Evolutionary conservation across 2,329 filamentous ascomycete species (phyloP).

Genomic region (Thermoascus crustaceus): DNA sequence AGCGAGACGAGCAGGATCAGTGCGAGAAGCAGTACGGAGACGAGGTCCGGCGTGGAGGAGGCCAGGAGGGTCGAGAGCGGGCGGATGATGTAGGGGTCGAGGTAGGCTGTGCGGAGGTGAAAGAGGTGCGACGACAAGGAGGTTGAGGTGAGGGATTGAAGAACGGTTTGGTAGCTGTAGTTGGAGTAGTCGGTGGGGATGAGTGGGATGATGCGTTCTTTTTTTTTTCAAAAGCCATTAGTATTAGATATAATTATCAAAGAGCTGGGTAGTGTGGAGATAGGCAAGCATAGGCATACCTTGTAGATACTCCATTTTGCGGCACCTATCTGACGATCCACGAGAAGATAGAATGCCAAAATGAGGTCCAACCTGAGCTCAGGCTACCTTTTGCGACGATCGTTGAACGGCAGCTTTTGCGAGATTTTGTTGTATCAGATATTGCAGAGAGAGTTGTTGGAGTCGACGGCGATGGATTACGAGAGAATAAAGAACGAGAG

Average conservation of each 20-base stretch:
- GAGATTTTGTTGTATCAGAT: too few species aligned
- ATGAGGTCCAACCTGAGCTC: too few species aligned
- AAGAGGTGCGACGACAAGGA: slow-evolving; percentile 16
- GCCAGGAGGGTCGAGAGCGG: slow-evolving; percentile 29
- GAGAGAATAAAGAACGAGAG: too few species aligned
- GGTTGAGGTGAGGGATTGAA: slow-evolving; percentile 13
- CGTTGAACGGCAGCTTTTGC: too few species aligned
- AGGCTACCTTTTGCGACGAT: too few species aligned
- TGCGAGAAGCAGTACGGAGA: slow-evolving; percentile 42
- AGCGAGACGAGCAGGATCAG: slow-evolving; percentile 56
- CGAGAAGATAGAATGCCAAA: too few species aligned
- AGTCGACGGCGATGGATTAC: too few species aligned
- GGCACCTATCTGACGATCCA: too few species aligned
- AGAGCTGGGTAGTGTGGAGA: neutral
- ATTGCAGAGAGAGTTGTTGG: too few species aligned
- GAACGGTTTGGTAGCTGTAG: slow-evolving; percentile 5
- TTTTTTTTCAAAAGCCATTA: slow-evolving; percentile 3
- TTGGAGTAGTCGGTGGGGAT: slow-evolving; percentile 9
- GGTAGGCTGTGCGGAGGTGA: slow-evolving; percentile 23
- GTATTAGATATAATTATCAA: neutral
- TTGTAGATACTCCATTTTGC: slow-evolving; percentile 10
- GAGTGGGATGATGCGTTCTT: slow-evolving; percentile 14
- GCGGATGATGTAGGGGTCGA: slow-evolving; percentile 44
- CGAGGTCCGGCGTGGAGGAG: slow-evolving; percentile 26
- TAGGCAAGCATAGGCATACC: slow-evolving; percentile 5